Evolutionary conservation across 305 asterid species (phyloP).

Genomic region (Rubia peregrina): DNA sequence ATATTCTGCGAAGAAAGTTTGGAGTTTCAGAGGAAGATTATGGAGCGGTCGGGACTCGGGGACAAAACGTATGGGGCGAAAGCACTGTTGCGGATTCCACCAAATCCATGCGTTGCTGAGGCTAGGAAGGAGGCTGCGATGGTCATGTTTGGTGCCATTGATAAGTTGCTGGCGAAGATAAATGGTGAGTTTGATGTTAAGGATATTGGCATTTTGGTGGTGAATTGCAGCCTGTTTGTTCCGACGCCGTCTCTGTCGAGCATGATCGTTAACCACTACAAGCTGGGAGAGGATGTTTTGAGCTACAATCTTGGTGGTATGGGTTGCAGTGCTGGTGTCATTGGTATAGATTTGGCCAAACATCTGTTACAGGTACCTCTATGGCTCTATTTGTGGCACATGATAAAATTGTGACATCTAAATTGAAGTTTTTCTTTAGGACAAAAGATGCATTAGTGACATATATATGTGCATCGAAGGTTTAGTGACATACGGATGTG

Average conservation of each 20-base stretch:
- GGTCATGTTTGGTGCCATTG: background rate
- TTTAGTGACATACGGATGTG: too few relatives aligned
- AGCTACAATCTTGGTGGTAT: conserved; percentile 1
- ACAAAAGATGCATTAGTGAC: too few relatives aligned
- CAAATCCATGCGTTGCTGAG: background rate
- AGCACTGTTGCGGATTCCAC: background rate
- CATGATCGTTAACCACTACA: background rate
- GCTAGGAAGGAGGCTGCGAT: background rate
- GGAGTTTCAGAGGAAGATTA: background rate
- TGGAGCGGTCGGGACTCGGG: background rate
- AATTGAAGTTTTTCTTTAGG: too few relatives aligned
- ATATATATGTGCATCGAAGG: too few relatives aligned
- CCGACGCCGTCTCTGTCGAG: background rate
- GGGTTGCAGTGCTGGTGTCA: background rate
- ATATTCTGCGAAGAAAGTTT: background rate
- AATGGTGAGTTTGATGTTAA: background rate
- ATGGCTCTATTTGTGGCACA: background rate
- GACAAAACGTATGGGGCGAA: background rate
- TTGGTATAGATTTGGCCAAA: background rate
- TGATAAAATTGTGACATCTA: too few relatives aligned
- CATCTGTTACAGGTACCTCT: background rate
- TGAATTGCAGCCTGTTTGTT: background rate
- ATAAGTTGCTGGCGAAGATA: background rate
- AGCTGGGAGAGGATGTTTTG: background rate
- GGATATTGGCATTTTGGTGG: background rate